Conservation (phyloP, 768 basidiomycete genomes). For the Clitopilus hobsonii region DNA sequence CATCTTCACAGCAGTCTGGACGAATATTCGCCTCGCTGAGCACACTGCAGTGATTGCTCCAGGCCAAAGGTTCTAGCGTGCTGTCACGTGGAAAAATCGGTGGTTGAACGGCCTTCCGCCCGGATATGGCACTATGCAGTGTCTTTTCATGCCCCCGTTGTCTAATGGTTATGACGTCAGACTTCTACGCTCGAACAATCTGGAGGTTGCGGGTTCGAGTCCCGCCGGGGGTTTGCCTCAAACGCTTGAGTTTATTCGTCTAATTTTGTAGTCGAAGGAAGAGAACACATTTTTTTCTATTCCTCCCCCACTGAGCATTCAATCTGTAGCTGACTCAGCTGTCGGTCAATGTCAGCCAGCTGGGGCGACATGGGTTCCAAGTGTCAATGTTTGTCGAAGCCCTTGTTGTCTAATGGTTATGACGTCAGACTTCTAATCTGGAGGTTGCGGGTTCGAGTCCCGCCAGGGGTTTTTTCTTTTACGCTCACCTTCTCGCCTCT, state of each 20-base stretch:
- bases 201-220: constrained; percentile 88
- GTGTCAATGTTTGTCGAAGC: constrained; percentile 24
- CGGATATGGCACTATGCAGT: neutral
- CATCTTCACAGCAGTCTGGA: neutral
- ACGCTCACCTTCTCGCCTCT: neutral
- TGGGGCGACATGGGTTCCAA: neutral
- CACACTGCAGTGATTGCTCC: constrained; percentile 6
- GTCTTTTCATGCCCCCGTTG: constrained; percentile 55
- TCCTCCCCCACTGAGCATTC: neutral
- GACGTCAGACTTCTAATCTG: constrained; percentile 91
- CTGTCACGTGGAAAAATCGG: neutral
- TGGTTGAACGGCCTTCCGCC: neutral
- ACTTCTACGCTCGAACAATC: constrained; percentile 61
- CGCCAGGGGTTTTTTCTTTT: constrained; percentile 58
- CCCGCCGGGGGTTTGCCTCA: constrained; percentile 82
- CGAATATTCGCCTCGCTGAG: neutral
- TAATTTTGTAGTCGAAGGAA: no score
- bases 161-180: constrained; percentile 92
- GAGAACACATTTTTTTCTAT: no score
- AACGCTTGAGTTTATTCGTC: no score
- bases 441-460: constrained; percentile 87
- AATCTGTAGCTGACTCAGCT: neutral
- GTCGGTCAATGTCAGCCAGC: neutral
- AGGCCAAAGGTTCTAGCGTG: neutral
- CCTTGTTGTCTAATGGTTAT: constrained; percentile 89